Conservation (phyloP, 1,284 basidiomycete species). For the Ustilago esculenta region DNA sequence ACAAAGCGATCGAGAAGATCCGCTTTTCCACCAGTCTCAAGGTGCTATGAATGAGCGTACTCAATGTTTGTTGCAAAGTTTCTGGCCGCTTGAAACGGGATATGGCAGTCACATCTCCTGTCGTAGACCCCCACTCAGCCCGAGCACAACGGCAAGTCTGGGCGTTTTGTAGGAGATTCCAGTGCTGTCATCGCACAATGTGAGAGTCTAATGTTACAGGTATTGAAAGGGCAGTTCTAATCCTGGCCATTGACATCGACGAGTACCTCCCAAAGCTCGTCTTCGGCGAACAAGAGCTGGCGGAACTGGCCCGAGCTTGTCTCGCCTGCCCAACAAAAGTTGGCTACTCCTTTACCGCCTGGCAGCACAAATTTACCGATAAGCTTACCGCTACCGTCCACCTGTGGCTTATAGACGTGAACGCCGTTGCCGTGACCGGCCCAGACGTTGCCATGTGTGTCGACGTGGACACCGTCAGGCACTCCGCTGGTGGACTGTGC, state of each 20-base stretch:
- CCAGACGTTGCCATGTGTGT: constrained; percentile 45
- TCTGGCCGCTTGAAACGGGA: no score
- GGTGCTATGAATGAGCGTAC: no score
- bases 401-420: constrained; percentile 41
- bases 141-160: no score
- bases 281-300: constrained; percentile 47
- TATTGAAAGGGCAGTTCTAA: no score
- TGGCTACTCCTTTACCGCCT: constrained; percentile 41
- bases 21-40: background rate
- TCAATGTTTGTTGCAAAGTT: no score
- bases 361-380: constrained; percentile 51
- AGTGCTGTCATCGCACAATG: no score
- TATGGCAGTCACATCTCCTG: no score
- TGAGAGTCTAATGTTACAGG: no score
- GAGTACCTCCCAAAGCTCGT: constrained; percentile 48
- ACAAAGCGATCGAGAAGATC: constrained; percentile 1
- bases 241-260: constrained; percentile 42
- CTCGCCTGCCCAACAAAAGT: constrained; percentile 52
- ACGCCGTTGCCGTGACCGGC: constrained; percentile 48
- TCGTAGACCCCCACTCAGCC: no score
- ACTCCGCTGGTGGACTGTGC: constrained; percentile 32
- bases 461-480: constrained; percentile 48
- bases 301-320: constrained; percentile 21
- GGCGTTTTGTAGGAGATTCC: no score
- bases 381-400: constrained; percentile 31